Percentiles rank a stretch among this genome's conserved stretches.
phyloP scores from a whole-genome alignment of 2,329 filamentous ascomycete genomes.

The Ophiocordyceps australis region DNA sequence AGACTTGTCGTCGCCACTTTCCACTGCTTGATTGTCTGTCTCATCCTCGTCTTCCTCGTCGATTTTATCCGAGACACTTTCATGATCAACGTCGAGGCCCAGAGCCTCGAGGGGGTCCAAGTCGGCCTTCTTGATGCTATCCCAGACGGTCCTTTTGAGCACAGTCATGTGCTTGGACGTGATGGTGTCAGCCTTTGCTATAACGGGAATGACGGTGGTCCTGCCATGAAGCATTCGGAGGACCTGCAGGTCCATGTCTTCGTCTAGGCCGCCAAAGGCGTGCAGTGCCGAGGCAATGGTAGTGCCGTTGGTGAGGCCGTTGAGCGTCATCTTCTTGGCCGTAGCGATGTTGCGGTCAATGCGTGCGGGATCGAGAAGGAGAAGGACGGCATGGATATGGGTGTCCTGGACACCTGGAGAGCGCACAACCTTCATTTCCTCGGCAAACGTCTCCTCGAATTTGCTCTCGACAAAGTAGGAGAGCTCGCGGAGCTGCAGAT shows the following conservation, averaged over 20 bases:
- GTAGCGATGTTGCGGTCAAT: constrained; percentile 68
- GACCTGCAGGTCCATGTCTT: constrained; percentile 80
- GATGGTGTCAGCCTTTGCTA: constrained; percentile 92
- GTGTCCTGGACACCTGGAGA: constrained; percentile 88
- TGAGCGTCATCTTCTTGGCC: constrained; percentile 34
- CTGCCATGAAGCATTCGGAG: constrained; percentile 77
- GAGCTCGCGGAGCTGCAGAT: constrained; percentile 85
- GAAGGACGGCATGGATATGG: constrained; percentile 90
- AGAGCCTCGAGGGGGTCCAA: constrained; percentile 80
- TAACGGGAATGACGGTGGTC: constrained; percentile 87
- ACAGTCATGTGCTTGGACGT: constrained; percentile 89
- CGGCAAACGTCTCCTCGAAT: constrained; percentile 92
- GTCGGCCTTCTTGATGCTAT: constrained; percentile 67
- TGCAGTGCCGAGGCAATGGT: constrained; percentile 15
- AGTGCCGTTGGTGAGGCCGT: constrained; percentile 32
- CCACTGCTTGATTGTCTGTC: constrained; percentile 34
- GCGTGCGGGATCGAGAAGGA: constrained; percentile 73
- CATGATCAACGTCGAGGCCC: constrained; percentile 60
- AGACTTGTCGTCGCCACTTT: constrained; percentile 9
- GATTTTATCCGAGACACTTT: constrained; percentile 36
- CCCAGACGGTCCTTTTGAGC: constrained; percentile 80
- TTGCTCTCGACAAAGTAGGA: constrained; percentile 89
- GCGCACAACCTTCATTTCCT: constrained; percentile 94
- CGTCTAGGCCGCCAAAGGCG: constrained; percentile 55
- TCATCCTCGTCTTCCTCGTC: constrained; percentile 42